Conservation (phyloP, 2,329 filamentous ascomycete genomes). For the Monilinia vaccinii-corymbosi region DNA sequence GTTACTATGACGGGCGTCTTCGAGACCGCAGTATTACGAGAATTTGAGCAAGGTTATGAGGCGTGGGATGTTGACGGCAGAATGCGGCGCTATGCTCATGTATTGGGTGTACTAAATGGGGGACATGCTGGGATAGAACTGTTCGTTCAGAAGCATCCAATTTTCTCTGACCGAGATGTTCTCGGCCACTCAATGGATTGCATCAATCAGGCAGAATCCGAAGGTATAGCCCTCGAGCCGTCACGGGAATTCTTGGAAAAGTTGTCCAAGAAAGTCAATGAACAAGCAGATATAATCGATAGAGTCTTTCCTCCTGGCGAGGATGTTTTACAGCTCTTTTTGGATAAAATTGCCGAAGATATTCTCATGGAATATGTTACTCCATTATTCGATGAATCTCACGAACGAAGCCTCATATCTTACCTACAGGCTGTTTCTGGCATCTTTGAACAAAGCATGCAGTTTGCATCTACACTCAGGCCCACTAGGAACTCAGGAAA, state of each 20-base stretch:
- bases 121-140: constrained; percentile 70
- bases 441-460: constrained; percentile 76
- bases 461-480: constrained; percentile 63
- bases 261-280: constrained; percentile 66
- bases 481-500: constrained; percentile 54
- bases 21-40: constrained; percentile 78
- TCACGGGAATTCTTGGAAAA: constrained; percentile 73
- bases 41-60: constrained; percentile 90
- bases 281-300: constrained; percentile 72
- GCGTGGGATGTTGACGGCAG: constrained; percentile 78
- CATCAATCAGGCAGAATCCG: constrained; percentile 56
- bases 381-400: constrained; percentile 77
- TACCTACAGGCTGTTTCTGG: constrained; percentile 84
- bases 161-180: constrained; percentile 66
- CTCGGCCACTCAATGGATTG: constrained; percentile 74
- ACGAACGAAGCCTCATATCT: constrained; percentile 61
- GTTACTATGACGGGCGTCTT: constrained; percentile 71
- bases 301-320: constrained; percentile 67
- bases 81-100: constrained; percentile 84
- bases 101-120: constrained; percentile 74
- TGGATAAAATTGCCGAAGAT: constrained; percentile 77
- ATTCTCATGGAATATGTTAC: constrained; percentile 78
- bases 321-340: constrained; percentile 65
- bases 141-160: constrained; percentile 80
- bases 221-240: constrained; percentile 68